phyloP scores from a whole-genome alignment of 2,329 filamentous ascomycete genomes.

The Emergomyces orientalis region DNA sequence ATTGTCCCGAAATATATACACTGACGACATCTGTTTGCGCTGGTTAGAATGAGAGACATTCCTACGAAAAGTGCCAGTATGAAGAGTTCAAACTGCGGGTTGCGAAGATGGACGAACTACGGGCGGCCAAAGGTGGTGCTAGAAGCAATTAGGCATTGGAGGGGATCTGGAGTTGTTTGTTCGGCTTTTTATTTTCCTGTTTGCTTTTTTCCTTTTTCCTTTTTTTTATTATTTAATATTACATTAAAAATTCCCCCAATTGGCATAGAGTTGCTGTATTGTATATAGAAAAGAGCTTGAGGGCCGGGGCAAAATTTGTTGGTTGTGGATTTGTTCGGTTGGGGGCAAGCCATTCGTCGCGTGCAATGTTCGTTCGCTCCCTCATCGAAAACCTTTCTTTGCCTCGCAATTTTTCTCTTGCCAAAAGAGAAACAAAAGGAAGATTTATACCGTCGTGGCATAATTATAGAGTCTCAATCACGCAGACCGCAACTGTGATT shows the following conservation, averaged over 20 bases:
- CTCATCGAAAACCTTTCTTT: background rate
- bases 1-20: background rate
- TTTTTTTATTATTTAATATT: background rate
- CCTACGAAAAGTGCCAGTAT: slow-evolving; percentile 99
- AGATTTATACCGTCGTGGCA: no score
- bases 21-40: slow-evolving; percentile 7
- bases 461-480: no score
- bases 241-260: background rate
- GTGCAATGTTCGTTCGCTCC: background rate
- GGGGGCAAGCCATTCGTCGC: background rate
- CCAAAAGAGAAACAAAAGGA: background rate
- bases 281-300: background rate
- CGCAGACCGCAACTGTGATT: background rate
- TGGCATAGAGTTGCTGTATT: background rate
- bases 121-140: slow-evolving; percentile 71
- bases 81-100: slow-evolving; percentile 98
- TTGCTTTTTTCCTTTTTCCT: background rate
- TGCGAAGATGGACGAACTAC: slow-evolving; percentile 95
- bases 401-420: background rate
- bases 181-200: background rate
- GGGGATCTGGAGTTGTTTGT: background rate
- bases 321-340: no score
- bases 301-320: background rate
- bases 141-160: slow-evolving; percentile 56
- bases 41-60: slow-evolving; percentile 79